Evolutionary conservation across 768 basidiomycete species (phyloP), one percentile per base, ranked within the genome.

Genomic region (Pleurotus salmoneostramineus): DNA sequence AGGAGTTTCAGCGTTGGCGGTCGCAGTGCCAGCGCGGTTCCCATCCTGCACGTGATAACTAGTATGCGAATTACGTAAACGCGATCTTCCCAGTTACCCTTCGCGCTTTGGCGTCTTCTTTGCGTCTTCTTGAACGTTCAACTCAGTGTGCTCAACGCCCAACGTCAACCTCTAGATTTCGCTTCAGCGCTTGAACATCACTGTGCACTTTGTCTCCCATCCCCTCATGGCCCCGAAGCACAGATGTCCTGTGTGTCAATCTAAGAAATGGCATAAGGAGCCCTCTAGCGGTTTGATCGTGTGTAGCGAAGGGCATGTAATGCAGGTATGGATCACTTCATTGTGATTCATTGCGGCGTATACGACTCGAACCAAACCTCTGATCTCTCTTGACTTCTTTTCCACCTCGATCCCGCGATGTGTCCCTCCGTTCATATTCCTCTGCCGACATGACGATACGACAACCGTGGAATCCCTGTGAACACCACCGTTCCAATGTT

Each of bases 221-320:
- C 44, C 6, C 15, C 12, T 36, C 31, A 87, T 89, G 88, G 80
- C 84, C 3, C 82, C 79, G 12, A 80, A 83, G 56, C 78, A 77
- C 61, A 81, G 83, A 45, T 96, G 94, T 66, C 77, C 83, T 0
- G 80, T 87, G 17, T 97, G 95, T 66, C 85, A 89, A 6, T 95
- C 93, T 21, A 83, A 82, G 50, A 83, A 88, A 68, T 97, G 93
- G 93, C 85, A 91, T 64, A 95, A 92, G 66, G 91, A 93, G 59
- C 83, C 85, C 8, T 80, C 85, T 0, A 89, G 86, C 36, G 95
- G 95, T 0, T 76, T 89, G 44, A 81, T 95, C 44, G 86, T 88
- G 1, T 97, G 95, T 70, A 89, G 86, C 62, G 95, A 97, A 66
- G 95, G 95, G 7, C 95, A 97, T 69, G 83, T 96, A 59, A 80